Evolutionary conservation across 2,329 filamentous ascomycete species (phyloP), one percentile per base, ranked within the genome.

Genomic region (Pseudogymnoascus verrucosus): DNA sequence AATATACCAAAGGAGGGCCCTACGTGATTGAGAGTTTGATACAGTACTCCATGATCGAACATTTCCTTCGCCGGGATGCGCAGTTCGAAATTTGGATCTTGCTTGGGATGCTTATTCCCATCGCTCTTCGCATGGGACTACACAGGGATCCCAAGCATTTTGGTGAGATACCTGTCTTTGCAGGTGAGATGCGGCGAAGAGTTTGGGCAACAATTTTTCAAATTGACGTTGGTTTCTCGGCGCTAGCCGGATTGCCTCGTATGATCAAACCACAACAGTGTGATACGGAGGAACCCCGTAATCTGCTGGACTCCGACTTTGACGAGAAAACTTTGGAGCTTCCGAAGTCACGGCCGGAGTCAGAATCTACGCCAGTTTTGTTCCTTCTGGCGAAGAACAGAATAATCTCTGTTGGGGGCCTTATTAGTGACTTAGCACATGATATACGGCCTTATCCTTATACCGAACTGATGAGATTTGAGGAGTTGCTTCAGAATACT

Each of bases 91-190:
- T 73, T 1, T 77, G 84, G 70, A 74, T 85, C 31, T 78, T 83
- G 66, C 77, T 80, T 2, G 79, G 81, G 19, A 77, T 85, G 65
- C 79, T 84, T 63, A 78, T 83, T 8, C 76, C 83, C 12, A 70
- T 85, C 34, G 80, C 82, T 1, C 82, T 85, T 78, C 70, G 74
- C 42, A 89, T 89, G 85, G 89, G 89, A 3, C 89, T 93, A 69
- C 90, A 93, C 70, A 82, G 90, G 65, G 90, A 93, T 72, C 82
- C 89, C 8, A 88, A 85, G 65, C 90, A 87, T 76, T 93, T 91
- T 72, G 80, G 87, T 1, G 84, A 82, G 12, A 82, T 95, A 57
- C 83, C 86, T 1, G 86, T 89, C 5, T 93, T 90, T 68, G 84
- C 91, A 75, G 90, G 84, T 78, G 90, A 95, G 77, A 93, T 89